phyloP scores from a whole-genome alignment of 257 asterid species.

The Schizonepeta tenuifolia region DNA sequence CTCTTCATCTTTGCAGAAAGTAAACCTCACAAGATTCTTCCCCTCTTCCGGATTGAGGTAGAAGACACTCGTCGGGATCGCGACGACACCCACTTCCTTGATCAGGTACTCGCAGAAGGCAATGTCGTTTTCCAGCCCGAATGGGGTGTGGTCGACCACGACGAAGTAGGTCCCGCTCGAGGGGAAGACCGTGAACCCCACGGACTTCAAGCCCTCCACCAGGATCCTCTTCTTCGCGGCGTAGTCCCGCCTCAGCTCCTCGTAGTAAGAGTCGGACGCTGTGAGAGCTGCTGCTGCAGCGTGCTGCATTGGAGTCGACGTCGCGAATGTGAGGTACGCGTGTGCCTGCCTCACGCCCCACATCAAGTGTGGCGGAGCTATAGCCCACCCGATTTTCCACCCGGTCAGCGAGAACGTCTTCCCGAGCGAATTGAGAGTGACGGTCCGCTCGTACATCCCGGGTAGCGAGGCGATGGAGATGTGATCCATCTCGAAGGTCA shows the following conservation, averaged over 20 bases:
- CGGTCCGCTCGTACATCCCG: slow-evolving; percentile 83
- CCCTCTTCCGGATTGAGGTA: slow-evolving; percentile 93
- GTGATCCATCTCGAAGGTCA: slow-evolving; percentile 92
- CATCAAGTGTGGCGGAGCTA: slow-evolving; percentile 86
- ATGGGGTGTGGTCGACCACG: slow-evolving; percentile 86
- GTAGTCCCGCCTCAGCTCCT: slow-evolving; percentile 77
- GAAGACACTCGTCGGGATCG: slow-evolving; percentile 93
- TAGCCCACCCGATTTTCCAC: slow-evolving; percentile 99
- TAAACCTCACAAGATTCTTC: slow-evolving; percentile 91
- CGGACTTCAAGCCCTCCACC: slow-evolving; percentile 82
- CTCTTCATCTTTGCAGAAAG: slow-evolving; percentile 85
- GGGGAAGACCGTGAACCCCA: slow-evolving; percentile 76
- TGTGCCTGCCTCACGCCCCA: slow-evolving; percentile 98
- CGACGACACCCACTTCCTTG: slow-evolving; percentile 93
- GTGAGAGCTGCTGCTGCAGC: slow-evolving; percentile 87
- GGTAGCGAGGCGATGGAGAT: slow-evolving; percentile 90
- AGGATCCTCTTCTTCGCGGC: slow-evolving; percentile 67
- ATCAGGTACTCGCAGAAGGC: slow-evolving; percentile 92
- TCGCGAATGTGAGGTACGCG: slow-evolving; percentile 85
- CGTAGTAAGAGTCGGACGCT: slow-evolving; percentile 76
- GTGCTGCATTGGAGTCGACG: slow-evolving; percentile 93
- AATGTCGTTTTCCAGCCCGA: slow-evolving; percentile 72
- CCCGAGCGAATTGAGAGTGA: slow-evolving; percentile 86
- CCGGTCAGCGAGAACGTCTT: slow-evolving; percentile 96
- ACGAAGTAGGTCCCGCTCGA: slow-evolving; percentile 96